phyloP scores from a whole-genome alignment of 345 rosid genomes.

The Citrus cavaleriei region DNA sequence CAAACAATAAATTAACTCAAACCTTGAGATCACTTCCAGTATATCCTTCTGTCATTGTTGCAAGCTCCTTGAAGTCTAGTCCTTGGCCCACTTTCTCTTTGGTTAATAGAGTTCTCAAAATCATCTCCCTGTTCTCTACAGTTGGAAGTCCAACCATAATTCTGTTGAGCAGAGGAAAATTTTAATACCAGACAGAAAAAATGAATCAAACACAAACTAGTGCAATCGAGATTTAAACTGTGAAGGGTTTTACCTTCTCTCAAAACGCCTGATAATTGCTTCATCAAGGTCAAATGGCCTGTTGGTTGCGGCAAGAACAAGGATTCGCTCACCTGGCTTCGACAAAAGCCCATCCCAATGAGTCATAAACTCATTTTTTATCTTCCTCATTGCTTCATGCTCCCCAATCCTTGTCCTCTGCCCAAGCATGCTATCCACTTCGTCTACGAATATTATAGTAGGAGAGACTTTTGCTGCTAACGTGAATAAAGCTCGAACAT shows the following conservation, averaged over 20 bases:
- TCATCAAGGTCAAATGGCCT: slow-evolving; percentile 96
- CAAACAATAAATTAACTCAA: neutral
- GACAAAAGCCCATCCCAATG: slow-evolving; percentile 94
- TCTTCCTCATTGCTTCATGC: slow-evolving; percentile 90
- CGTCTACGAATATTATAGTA: slow-evolving; percentile 86
- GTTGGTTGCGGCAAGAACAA: slow-evolving; percentile 96
- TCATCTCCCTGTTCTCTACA: slow-evolving; percentile 69
- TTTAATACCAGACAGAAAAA: neutral
- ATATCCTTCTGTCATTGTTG: slow-evolving; percentile 74
- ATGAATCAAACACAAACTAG: neutral
- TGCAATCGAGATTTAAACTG: neutral
- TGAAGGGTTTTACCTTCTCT: slow-evolving; percentile 54
- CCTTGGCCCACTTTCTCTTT: slow-evolving; percentile 67
- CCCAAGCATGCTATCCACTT: slow-evolving; percentile 99
- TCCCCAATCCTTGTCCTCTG: slow-evolving; percentile 90
- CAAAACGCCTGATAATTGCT: slow-evolving; percentile 90
- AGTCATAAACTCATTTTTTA: slow-evolving; percentile 82
- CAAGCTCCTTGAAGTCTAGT: slow-evolving; percentile 69
- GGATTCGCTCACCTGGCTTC: slow-evolving; percentile 70
- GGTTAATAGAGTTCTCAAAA: slow-evolving; percentile 55
- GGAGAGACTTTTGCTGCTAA: slow-evolving; percentile 92
- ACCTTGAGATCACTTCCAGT: slow-evolving; percentile 92
- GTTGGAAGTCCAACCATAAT: slow-evolving; percentile 80
- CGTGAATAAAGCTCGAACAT: slow-evolving; percentile 85
- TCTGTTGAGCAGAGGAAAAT: slow-evolving; percentile 27